Base-by-base conservation (phyloP, 306 rosid genomes). In the Acacia crassicarpa region DNA sequence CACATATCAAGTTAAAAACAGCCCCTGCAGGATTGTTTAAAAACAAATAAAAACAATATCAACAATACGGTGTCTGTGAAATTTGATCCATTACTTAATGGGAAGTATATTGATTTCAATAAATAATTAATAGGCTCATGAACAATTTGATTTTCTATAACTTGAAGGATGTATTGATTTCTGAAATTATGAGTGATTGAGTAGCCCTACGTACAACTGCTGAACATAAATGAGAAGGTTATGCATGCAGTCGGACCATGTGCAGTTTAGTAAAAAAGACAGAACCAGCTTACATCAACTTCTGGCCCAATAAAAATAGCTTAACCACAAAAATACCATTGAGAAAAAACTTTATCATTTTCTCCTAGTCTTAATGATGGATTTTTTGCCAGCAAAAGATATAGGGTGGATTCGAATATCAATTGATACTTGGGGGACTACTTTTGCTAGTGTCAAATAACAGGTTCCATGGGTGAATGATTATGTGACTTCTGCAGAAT, bases 1-100 rank as follows among this genome's bases (percentile, higher is more conserved):
- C 78, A 72, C 83, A 83, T 51, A 88, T 49, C 77, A 88, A 82
- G 81, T 88, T 86, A 80, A 88, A 88, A 2, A 88, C 89, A 72
- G 88, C 91, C 6, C 89, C 88, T 86, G 89, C 69, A 51, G 35
- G 49, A 63, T 65, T 75, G 32, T 69, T 68, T 78, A 91, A 56
- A 8, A 30, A 30, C 32, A 30, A 30, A 30, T 30, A 30, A 30
- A 30, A 73, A 61, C 32, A 33, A 65, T 41, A 6, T 78, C 48
- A 67, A 22, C 45, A 80, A 43, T 76, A 62, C 32, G 69, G 61
- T 70, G 63, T 12, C 61, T 38, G 56, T 38, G 8, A 74, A 78
- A 74, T 72, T 30, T 13, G 9, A 61, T 72, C 68, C 82, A 77
- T 12, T 48, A 71, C 69, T 45, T 40, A 0, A 67, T 16, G 38